Conservation (phyloP, 345 rosid species). For the Brassica rapa region DNA sequence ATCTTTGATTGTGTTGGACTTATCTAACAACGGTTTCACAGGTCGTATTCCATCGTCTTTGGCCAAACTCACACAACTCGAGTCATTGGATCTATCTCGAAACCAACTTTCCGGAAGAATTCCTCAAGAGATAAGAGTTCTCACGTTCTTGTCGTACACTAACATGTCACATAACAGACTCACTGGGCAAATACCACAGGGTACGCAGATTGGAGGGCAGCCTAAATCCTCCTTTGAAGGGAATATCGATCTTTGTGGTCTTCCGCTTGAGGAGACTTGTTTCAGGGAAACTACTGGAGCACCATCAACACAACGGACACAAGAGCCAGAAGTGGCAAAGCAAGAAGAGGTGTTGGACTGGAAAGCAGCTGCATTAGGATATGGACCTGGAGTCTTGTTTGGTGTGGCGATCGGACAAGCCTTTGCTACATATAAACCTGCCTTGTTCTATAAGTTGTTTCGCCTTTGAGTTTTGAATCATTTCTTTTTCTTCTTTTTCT, state of each 20-base stretch:
- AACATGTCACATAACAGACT: background rate
- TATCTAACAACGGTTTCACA: background rate
- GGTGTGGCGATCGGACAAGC: constrained; percentile 6
- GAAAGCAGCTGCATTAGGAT: background rate
- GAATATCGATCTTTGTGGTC: background rate
- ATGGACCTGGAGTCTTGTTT: background rate
- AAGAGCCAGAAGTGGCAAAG: background rate
- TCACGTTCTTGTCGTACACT: background rate
- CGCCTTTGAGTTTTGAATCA: background rate
- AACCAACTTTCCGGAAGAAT: background rate
- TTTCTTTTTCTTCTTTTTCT: background rate
- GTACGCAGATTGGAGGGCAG: background rate
- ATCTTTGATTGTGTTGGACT: background rate
- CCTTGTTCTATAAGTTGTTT: background rate
- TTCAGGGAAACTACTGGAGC: background rate
- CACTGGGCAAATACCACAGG: background rate
- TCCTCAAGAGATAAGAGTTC: background rate
- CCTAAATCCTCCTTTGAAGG: background rate
- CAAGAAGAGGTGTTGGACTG: background rate
- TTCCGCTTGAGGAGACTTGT: background rate
- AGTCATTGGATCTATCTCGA: background rate
- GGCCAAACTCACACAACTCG: background rate
- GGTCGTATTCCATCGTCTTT: background rate
- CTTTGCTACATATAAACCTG: background rate
- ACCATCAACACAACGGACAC: background rate